Evolutionary conservation across 2,329 filamentous ascomycete species (phyloP).

Genomic region (Pyrenophora seminiperda): DNA sequence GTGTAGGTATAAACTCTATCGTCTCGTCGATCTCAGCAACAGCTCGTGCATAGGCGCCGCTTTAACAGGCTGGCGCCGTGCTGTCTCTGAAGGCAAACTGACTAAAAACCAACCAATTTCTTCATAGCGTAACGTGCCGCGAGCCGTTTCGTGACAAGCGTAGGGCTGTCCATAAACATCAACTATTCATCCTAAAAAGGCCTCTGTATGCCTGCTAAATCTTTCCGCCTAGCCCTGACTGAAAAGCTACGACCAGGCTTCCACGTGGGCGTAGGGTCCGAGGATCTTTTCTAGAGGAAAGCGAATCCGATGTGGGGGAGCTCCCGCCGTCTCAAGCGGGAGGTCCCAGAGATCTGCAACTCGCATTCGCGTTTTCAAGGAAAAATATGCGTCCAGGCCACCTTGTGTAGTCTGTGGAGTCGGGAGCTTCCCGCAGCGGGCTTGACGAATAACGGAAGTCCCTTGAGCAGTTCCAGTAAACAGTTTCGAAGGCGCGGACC

Average conservation of each 20-base stretch:
- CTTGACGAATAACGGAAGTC: neutral
- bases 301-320: constrained; percentile 6
- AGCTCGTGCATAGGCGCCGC: neutral
- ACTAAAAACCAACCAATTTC: neutral
- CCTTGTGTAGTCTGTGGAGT: neutral
- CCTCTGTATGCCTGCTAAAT: neutral
- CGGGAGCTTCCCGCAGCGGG: neutral
- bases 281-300: neutral
- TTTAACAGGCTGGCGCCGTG: constrained; percentile 2
- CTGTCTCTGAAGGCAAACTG: neutral
- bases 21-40: neutral
- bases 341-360: constrained; percentile 10
- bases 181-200: neutral
- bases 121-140: constrained; percentile 8
- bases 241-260: neutral
- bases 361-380: constrained; percentile 5
- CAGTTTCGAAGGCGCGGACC: neutral
- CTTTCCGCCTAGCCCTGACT: neutral
- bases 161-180: neutral
- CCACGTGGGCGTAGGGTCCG: neutral
- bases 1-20: constrained; percentile 6
- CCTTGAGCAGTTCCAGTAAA: neutral
- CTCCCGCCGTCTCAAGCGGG: constrained; percentile 9
- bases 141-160: constrained; percentile 10
- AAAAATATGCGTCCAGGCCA: constrained; percentile 3